Percentiles rank a stretch among this genome's conserved stretches.
Conservation (phyloP, 2,329 filamentous ascomycete genomes). For the Nemania sp. region DNA sequence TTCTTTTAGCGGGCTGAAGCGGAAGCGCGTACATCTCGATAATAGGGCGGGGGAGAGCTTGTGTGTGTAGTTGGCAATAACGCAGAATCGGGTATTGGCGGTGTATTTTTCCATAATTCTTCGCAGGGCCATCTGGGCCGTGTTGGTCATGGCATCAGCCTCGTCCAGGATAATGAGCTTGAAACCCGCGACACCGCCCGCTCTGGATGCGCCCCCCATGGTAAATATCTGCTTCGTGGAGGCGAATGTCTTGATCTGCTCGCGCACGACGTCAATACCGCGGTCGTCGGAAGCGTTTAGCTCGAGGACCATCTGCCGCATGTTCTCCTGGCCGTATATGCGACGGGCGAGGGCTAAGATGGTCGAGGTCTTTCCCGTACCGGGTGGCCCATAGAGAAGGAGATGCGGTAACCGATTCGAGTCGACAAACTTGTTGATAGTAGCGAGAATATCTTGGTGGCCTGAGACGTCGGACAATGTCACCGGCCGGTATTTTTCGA, state of each 20-base stretch:
- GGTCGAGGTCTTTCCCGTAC: constrained; percentile 97
- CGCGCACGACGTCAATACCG: constrained; percentile 96
- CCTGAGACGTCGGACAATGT: constrained; percentile 93
- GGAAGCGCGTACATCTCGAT: constrained; percentile 92
- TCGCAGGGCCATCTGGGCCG: constrained; percentile 95
- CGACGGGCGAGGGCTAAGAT: constrained; percentile 91
- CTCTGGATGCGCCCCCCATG: constrained; percentile 64
- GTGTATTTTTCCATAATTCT: constrained; percentile 99
- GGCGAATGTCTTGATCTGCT: constrained; percentile 99
- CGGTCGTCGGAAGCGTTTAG: constrained; percentile 97
- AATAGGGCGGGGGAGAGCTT: constrained; percentile 94
- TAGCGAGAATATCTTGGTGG: constrained; percentile 96
- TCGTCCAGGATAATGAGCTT: constrained; percentile 98
- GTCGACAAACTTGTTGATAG: constrained; percentile 97
- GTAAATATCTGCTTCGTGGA: constrained; percentile 97
- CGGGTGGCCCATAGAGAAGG: constrained; percentile 94
- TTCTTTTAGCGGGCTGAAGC: constrained; percentile 94
- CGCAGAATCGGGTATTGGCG: constrained; percentile 95
- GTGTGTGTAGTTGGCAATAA: constrained; percentile 99
- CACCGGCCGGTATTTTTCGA: constrained; percentile 95
- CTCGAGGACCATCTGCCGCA: constrained; percentile 98
- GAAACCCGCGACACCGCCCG: constrained; percentile 74
- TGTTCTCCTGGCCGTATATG: constrained; percentile 91
- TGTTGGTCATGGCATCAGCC: constrained; percentile 99
- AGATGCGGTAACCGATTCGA: constrained; percentile 94